Evolutionary conservation across 805 yeast species (phyloP), one percentile per base, ranked within the genome.

Genomic region (Ogataea glucozyma): DNA sequence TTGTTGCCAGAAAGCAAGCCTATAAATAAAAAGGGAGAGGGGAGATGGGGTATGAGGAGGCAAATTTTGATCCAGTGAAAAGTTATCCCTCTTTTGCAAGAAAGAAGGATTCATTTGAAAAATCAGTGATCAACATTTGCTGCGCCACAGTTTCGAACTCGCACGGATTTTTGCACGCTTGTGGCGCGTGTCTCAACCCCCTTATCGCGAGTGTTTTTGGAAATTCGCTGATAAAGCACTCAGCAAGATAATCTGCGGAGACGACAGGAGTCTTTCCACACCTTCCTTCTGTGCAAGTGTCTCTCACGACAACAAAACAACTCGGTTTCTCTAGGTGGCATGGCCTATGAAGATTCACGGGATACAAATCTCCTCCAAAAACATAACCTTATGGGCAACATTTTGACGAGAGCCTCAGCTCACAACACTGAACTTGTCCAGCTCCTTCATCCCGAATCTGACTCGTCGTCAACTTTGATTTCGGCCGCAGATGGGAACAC

Each of bases 81-180:
- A 26, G 4, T 17, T 17, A 17, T 21, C 24, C 41, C 34, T 13
- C 19, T 20, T 22, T 29, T 23, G 14, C 10, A 13, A 11, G 10
- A 17, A 10, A 5, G 21, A 13, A 13, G 27, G 27, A 24, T 11
- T n/a, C n/a, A n/a, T n/a, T n/a, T n/a, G n/a, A 13, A 24, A 24
- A 24, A 5, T 24, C 24, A 10, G 7, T 19, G 7, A 6, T 31
- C 14, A 9, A n/a, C 6, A 10, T 20, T 8, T 19, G 35, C 35
- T 31, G 35, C 35, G 35, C 35, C 35, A 31, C 27, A 24, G 27
- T n/a, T n/a, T n/a, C n/a, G n/a, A n/a, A n/a, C n/a, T n/a, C n/a
- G n/a, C n/a, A n/a, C n/a, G n/a, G n/a, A 24, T 11, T 24, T 24
- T 11, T 13, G n/a, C 5, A 6, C 4, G 4, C 16, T 21, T 30